A percentile compares a stretch with the other conserved stretches of the same genome.
Conservation (phyloP, 371 early-diverging fungal genomes). For the Nosema muscidifuracis region DNA sequence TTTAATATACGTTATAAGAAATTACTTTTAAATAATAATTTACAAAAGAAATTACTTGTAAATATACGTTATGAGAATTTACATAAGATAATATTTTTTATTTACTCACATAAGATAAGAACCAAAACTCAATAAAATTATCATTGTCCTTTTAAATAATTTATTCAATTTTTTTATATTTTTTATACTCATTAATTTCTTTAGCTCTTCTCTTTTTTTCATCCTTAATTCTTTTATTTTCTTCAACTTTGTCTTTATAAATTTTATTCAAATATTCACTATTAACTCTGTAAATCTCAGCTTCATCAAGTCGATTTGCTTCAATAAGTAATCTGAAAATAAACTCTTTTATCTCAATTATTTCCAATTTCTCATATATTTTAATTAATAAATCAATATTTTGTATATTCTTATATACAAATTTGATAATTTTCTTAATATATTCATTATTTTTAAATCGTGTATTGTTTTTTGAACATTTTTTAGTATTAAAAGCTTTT, state of each 20-base stretch:
- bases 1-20: too few species aligned
- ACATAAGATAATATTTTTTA: too few species aligned
- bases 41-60: too few species aligned
- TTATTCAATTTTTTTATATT: conserved; percentile 14
- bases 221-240: not conserved
- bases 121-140: too few species aligned
- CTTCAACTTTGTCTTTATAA: conserved; percentile 11
- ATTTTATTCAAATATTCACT: not conserved
- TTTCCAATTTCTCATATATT: not conserved
- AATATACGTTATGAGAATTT: too few species aligned
- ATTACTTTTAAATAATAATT: too few species aligned
- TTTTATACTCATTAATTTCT: conserved; percentile 40
- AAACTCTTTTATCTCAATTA: not conserved
- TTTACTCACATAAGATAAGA: too few species aligned
- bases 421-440: not conserved
- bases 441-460: not conserved
- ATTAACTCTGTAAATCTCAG: not conserved
- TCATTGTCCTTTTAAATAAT: not conserved
- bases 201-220: conserved; percentile 24
- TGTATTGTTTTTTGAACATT: not conserved
- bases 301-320: conserved; percentile 18
- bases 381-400: conserved; percentile 12
- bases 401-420: not conserved
- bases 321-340: conserved; percentile 14
- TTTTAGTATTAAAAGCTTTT: conserved; percentile 4